These are phyloP conservation scores for Ciborinia camelliae DNA, from an alignment of 2,329 filamentous ascomycete genomes.

Conservation along the genomic window DNA sequence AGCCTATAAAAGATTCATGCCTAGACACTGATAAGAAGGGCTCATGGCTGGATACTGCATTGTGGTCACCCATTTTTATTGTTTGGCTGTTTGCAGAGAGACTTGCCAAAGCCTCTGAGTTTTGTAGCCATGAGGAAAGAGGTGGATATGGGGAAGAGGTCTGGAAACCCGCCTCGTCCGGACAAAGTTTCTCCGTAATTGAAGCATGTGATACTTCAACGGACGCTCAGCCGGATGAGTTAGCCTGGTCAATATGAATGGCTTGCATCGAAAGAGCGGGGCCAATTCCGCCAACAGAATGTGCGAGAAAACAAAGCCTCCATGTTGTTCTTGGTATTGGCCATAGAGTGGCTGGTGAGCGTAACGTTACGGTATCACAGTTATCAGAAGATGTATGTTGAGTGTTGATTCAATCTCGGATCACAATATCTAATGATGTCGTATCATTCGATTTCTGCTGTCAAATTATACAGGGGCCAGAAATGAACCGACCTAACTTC, in stretches of 20 bases:
- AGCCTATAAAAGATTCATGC: slow-evolving; percentile 58
- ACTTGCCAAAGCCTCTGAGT: not conserved
- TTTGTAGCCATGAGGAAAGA: slow-evolving; percentile 8
- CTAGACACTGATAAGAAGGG: slow-evolving; percentile 48
- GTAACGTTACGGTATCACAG: not conserved
- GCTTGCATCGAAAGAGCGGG: not conserved
- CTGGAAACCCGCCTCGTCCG: not conserved
- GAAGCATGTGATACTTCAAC: not conserved
- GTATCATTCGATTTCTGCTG: not conserved
- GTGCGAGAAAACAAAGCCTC: not conserved
- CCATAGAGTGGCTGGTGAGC: not conserved
- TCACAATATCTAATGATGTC: not conserved
- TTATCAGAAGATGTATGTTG: not conserved
- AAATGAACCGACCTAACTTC: not conserved
- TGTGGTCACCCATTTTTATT: slow-evolving; percentile 20
- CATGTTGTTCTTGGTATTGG: not conserved
- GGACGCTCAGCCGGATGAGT: not conserved
- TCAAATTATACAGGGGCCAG: not conserved
- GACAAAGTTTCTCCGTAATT: not conserved
- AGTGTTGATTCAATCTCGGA: not conserved
- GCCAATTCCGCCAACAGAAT: slow-evolving; percentile 3
- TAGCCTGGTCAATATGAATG: not conserved
- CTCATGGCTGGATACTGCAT: slow-evolving; percentile 5
- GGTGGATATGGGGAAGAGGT: not conserved
- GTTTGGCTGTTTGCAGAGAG: not conserved